Conservation (phyloP, 208 protist genomes). For the Leishmania major region DNA sequence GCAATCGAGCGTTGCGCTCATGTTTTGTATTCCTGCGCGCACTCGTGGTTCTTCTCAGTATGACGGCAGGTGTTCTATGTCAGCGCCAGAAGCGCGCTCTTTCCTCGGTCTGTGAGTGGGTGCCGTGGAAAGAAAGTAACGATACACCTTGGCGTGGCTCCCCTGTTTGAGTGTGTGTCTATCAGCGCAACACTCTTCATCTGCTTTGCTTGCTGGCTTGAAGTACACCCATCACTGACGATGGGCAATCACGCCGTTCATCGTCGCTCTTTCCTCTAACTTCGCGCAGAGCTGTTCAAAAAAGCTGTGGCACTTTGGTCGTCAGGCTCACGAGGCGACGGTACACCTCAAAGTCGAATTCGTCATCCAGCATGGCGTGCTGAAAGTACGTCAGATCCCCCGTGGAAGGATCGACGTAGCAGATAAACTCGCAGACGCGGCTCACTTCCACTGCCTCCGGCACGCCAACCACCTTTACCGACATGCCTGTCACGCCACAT, state of each 20-base stretch:
- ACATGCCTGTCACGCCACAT: conserved; percentile 69
- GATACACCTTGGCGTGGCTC: not conserved
- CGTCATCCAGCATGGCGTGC: conserved; percentile 88
- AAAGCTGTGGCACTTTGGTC: conserved; percentile 83
- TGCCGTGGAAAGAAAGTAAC: not conserved
- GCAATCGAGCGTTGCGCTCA: not conserved
- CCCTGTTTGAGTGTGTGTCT: not conserved
- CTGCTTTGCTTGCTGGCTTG: not conserved
- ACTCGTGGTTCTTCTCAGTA: not conserved
- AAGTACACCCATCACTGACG: not conserved
- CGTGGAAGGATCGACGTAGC: conserved; percentile 84
- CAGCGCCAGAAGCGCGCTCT: not conserved
- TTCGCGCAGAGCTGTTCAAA: conserved; percentile 39
- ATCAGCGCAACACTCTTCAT: not conserved
- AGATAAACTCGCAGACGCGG: conserved; percentile 91
- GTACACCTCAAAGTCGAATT: conserved; percentile 92
- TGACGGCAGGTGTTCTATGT: not conserved
- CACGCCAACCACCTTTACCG: conserved; percentile 66
- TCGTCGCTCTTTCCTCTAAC: not conserved
- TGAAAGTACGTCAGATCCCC: conserved; percentile 81
- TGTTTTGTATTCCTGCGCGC: not conserved
- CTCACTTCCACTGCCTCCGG: conserved; percentile 77
- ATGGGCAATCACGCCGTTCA: not conserved
- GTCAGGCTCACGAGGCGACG: conserved; percentile 74
- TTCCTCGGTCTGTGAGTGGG: not conserved